Percentiles rank a stretch among this genome's conserved stretches.
Evolutionary conservation across 2,329 filamentous ascomycete species (phyloP).

Genomic region (Colletotrichum plurivorum): DNA sequence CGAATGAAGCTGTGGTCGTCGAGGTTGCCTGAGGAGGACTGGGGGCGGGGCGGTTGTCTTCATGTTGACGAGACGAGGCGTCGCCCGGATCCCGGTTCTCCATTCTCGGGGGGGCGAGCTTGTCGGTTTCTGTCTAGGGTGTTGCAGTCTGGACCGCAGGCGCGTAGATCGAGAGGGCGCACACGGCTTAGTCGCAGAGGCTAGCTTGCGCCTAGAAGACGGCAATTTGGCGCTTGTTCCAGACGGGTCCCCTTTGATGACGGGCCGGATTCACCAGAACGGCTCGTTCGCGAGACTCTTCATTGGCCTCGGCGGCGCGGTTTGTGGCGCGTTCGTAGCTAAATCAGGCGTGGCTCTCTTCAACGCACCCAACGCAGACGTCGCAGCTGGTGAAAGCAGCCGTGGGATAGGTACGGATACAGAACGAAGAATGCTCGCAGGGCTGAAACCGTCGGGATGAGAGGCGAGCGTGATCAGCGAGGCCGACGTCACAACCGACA

Average conservation of each 20-base stretch:
- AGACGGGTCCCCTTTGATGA: conserved; percentile 23
- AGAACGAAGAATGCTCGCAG: conserved; percentile 13
- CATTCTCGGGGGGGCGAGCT: conserved; percentile 35
- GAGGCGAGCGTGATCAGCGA: neutral
- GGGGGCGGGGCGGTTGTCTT: conserved; percentile 30
- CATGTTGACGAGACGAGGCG: conserved; percentile 36
- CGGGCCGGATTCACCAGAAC: conserved; percentile 38
- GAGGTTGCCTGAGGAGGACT: neutral
- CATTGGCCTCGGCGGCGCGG: conserved; percentile 23
- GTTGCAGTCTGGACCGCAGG: conserved; percentile 19
- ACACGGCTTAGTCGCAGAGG: conserved; percentile 16
- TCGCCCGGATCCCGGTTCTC: conserved; percentile 12
- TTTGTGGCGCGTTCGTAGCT: conserved; percentile 34
- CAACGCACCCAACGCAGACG: neutral
- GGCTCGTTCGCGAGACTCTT: conserved; percentile 28
- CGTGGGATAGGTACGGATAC: conserved; percentile 3
- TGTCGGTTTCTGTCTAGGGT: conserved; percentile 32
- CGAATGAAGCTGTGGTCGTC: conserved; percentile 14
- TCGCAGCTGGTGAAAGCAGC: conserved; percentile 22
- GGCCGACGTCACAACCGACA: conserved; percentile 22
- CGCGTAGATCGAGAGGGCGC: conserved; percentile 24
- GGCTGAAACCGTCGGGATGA: conserved; percentile 29
- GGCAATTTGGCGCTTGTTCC: conserved; percentile 31
- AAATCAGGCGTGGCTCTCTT: conserved; percentile 20
- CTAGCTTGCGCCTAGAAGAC: conserved; percentile 25